Base-by-base conservation (phyloP, 768 basidiomycete genomes). In the Brasilioporus rufonigricans region DNA sequence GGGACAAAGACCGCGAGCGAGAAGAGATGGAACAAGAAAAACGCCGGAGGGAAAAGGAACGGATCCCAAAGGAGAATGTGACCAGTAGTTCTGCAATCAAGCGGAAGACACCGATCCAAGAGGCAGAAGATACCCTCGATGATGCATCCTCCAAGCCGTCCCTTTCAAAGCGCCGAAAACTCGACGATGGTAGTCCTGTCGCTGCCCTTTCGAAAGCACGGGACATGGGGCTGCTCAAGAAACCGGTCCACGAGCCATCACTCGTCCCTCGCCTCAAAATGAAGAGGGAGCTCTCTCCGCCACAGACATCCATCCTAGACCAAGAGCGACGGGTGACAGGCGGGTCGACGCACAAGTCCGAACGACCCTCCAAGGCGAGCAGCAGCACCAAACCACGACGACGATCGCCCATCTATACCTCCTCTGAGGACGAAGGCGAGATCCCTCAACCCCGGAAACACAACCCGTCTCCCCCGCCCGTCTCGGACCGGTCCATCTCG, bases 321-420 rank as follows among this genome's bases (percentile, higher is more conserved):
- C 61, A 58, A 31, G 56, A 65, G 6, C 63, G 59, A 46, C 53
- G 51, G 10, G 40, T 44, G 2, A 24, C 40, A 1, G 10, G 53
- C 26, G 56, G 38, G 23, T 52, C 59, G 27, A 32, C 53, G 45
- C 53, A 54, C 50, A 62, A 55, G 51, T 44, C 50, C 13, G 66
- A 71, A 32, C 63, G 66, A 52, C 24, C 55, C 31, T 31, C 58
- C 53, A 69, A 59, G 44, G 21, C 53, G 21, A 60, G 48, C 33
- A 57, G 57, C 16, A 51, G 55, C 16, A 48, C 54, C 26, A 84
- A 81, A 51, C 50, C 60, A 19, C 76, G 82, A 43, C 82, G 86
- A 43, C 76, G 71, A 40, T 81, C 84, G 3, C 84, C 83, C 1
- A 78, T 83, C 48, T 87, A 84, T 57, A 87, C 86, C 1, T 85